Base-by-base conservation (phyloP, 306 rosid genomes). In the Prosopis cineraria region DNA sequence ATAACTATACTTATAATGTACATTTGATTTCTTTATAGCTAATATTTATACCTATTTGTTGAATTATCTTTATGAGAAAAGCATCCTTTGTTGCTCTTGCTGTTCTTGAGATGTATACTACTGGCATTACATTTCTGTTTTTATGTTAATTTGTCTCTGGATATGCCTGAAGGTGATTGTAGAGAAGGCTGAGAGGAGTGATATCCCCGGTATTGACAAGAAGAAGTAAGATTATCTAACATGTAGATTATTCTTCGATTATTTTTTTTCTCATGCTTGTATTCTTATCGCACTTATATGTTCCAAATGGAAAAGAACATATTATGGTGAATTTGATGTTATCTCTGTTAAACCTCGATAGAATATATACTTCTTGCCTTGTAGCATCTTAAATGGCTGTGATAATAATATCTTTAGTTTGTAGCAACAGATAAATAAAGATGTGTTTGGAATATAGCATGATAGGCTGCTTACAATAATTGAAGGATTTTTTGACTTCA, bases 141-240 rank as follows among this genome's bases (percentile, higher is more conserved):
- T 73, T 39, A 25, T 70, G 27, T 82, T 83, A 37, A 74, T 66
- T 75, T 76, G 63, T 63, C 72, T 76, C 69, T 82, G 41, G 29
- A 70, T 78, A 40, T 88, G 70, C 31, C 80, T 88, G 59, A 69
- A 93, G 98, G 98, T 93, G 84, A 93, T 93, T 66, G 98, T 93
- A 83, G 98, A 93, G 87, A 93, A 89, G 83, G 96, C 93, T n/a
- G 98, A 93, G 82, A 90, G 90, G 87, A 91, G 97, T 89, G 98
- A 93, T 76, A 90, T 94, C 79, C 97, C 97, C 72, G 85, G 91
- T 82, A 91, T 91, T 79, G 97, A 91, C 78, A 94, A 93, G 93
- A 93, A 93, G 83, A 93, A 93, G 98, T 94, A 86, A 91, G 93
- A 73, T 62, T 80, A 48, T 67, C 63, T 39, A 37, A 44, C 56